Evolutionary conservation across 2,329 filamentous ascomycete species (phyloP).

Genomic region (Juglanconis oblonga): DNA sequence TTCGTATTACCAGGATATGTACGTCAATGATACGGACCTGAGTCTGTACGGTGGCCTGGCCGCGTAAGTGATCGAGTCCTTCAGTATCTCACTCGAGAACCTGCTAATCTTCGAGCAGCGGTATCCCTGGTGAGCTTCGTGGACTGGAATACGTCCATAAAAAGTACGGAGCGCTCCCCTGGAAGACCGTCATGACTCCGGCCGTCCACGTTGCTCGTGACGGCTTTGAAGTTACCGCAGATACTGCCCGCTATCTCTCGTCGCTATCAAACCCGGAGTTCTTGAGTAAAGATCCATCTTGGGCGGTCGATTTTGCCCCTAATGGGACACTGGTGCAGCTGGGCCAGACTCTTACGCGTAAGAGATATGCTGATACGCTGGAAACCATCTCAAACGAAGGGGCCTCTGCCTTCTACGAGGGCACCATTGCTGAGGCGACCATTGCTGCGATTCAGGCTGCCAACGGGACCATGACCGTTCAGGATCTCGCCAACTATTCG

Average conservation of each 20-base stretch:
- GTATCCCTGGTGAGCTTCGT: constrained; percentile 67
- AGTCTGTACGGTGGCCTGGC: constrained; percentile 71
- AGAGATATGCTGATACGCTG: constrained; percentile 70
- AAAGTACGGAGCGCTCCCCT: constrained; percentile 61
- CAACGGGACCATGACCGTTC: constrained; percentile 74
- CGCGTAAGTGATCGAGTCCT: constrained; percentile 49
- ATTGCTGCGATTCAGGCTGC: constrained; percentile 60
- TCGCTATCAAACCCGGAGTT: constrained; percentile 53
- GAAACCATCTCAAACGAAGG: constrained; percentile 67
- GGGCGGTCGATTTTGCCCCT: constrained; percentile 83
- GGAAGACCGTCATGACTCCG: constrained; percentile 66
- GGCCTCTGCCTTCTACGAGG: constrained; percentile 66
- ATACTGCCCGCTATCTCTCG: constrained; percentile 71
- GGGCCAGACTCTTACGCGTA: constrained; percentile 73
- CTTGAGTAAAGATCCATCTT: constrained; percentile 66
- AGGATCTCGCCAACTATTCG: constrained; percentile 71
- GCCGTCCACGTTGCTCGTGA: constrained; percentile 69
- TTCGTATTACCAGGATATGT: constrained; percentile 79
- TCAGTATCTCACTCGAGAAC: background rate
- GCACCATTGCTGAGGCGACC: constrained; percentile 66
- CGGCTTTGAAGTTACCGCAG: constrained; percentile 69
- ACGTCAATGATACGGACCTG: constrained; percentile 60
- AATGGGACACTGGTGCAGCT: constrained; percentile 62
- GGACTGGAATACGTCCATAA: constrained; percentile 73
- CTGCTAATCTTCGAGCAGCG: constrained; percentile 34